Percentiles rank a stretch among this genome's conserved stretches.
Evolutionary conservation across 345 rosid species (phyloP).

Genomic region (Bruguiera gymnorhiza): DNA sequence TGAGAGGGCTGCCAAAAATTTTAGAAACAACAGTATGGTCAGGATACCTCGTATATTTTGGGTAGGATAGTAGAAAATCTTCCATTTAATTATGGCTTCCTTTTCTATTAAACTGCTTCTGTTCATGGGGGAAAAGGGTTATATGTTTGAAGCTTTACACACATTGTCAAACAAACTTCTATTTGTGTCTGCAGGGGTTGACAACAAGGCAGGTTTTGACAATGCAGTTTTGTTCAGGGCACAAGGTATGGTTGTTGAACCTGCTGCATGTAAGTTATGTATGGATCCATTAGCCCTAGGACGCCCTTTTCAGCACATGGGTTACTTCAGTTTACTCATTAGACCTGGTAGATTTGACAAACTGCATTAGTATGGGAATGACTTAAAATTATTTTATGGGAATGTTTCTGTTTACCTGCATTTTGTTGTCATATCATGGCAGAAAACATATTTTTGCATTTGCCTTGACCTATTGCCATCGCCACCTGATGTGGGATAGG

Average conservation of each 20-base stretch:
- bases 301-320: neutral
- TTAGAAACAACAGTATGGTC: constrained; percentile 50
- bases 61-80: constrained; percentile 39
- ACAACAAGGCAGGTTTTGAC: constrained; percentile 76
- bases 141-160: neutral
- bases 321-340: neutral
- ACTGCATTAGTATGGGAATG: no score
- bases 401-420: no score
- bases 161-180: constrained; percentile 9
- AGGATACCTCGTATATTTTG: constrained; percentile 61
- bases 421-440: no score
- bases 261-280: neutral
- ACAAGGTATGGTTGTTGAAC: constrained; percentile 52
- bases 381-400: no score
- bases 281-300: neutral
- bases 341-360: neutral
- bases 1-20: constrained; percentile 65
- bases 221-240: constrained; percentile 77
- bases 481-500: no score
- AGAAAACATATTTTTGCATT: no score
- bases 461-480: no score
- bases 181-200: constrained; percentile 44
- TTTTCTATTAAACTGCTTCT: constrained; percentile 5
- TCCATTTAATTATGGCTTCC: neutral
- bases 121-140: neutral